phyloP scores from a whole-genome alignment of 352 stramenopile species.

The Globisporangium spinosum region DNA sequence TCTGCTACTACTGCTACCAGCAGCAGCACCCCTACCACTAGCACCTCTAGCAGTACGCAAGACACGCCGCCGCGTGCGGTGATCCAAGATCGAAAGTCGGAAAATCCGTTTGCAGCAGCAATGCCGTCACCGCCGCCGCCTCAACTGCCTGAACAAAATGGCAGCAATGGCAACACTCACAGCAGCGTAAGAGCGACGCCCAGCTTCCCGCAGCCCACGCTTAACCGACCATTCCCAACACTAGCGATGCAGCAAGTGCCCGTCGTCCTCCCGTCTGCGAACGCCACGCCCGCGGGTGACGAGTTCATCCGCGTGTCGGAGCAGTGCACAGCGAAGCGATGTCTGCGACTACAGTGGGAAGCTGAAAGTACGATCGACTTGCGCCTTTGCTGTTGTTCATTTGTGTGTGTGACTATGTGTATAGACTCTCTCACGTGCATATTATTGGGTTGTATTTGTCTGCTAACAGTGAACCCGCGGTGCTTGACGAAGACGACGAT shows the following conservation, averaged over 20 bases:
- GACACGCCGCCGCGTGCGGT: slow-evolving; percentile 2
- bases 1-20: neutral
- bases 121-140: neutral
- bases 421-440: neutral
- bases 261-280: slow-evolving; percentile 1
- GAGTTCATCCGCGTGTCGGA: slow-evolving; percentile 58
- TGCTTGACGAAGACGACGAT: slow-evolving; percentile 71
- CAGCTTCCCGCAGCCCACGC: neutral
- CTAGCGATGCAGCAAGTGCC: neutral
- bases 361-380: slow-evolving; percentile 52
- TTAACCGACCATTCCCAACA: neutral
- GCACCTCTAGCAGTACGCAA: neutral
- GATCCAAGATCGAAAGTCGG: slow-evolving; percentile 1
- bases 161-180: neutral
- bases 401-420: neutral
- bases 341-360: slow-evolving; percentile 78
- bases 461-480: slow-evolving; percentile 62
- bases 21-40: neutral
- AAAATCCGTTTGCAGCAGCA: slow-evolving; percentile 12
- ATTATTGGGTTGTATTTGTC: neutral
- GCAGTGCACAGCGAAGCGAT: slow-evolving; percentile 59
- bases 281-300: slow-evolving; percentile 24
- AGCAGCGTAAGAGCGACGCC: neutral
- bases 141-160: neutral
- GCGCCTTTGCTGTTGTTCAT: neutral